Conservation (phyloP, 352 stramenopile genomes). For the Phytophthora chlamydospora region DNA sequence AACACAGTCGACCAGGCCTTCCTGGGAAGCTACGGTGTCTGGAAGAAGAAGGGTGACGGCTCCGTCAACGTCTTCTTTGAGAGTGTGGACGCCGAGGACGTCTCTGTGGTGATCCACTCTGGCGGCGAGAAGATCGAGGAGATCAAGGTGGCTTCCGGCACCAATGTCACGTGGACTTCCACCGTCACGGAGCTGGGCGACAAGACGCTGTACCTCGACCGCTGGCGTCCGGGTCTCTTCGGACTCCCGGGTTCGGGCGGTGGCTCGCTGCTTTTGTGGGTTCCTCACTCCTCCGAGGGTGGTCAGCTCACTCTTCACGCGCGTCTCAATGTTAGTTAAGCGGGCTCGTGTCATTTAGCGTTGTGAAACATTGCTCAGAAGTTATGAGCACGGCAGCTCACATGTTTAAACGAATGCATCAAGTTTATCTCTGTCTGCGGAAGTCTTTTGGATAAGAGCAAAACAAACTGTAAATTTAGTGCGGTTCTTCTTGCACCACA, state of each 20-base stretch:
- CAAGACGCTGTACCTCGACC: constrained; percentile 41
- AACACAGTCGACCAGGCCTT: constrained; percentile 50
- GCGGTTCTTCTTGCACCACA: too few species aligned
- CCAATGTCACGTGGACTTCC: constrained; percentile 26
- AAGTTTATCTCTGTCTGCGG: constrained; percentile 16
- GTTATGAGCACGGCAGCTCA: constrained; percentile 18
- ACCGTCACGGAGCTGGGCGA: constrained; percentile 28
- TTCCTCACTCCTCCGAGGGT: constrained; percentile 33
- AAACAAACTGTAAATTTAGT: constrained; percentile 14
- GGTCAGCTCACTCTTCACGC: constrained; percentile 34
- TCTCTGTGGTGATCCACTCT: constrained; percentile 36
- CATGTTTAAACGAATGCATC: constrained; percentile 36
- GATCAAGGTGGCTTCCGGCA: constrained; percentile 25
- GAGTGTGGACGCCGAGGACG: constrained; percentile 29
- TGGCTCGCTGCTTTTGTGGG: constrained; percentile 32
- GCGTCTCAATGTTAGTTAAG: constrained; percentile 39
- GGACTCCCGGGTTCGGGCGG: constrained; percentile 25
- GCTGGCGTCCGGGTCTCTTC: constrained; percentile 27
- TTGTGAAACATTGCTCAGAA: constrained; percentile 31
- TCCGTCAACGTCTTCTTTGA: constrained; percentile 30
- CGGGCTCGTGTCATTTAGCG: constrained; percentile 26
- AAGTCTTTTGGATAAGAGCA: constrained; percentile 5
- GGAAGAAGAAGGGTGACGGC: constrained; percentile 48
- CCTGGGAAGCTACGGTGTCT: constrained; percentile 42
- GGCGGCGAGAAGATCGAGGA: constrained; percentile 29